A percentile compares a stretch with the other conserved stretches of the same genome.
These are phyloP conservation scores for Herpetomonas samuelpessoai DNA, from an alignment of 208 protist genomes.

Conservation along the genomic window DNA sequence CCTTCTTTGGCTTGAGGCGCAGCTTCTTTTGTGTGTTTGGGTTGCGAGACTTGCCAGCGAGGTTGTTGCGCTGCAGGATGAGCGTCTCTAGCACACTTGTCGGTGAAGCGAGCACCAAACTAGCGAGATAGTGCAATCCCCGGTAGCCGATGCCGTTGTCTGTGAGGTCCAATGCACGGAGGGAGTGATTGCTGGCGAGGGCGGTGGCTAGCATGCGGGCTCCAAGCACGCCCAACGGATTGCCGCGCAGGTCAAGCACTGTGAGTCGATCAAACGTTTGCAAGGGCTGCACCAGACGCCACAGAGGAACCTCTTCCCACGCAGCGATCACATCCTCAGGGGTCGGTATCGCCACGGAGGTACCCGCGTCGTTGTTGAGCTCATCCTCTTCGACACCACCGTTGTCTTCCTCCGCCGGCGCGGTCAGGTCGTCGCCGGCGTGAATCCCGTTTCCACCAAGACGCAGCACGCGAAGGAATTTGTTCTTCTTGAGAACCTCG, in stretches of 20 bases:
- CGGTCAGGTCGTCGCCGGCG: constrained; percentile 62
- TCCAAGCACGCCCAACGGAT: constrained; percentile 55
- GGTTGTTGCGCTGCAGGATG: constrained; percentile 43
- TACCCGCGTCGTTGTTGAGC: constrained; percentile 17
- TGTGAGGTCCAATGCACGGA: constrained; percentile 74
- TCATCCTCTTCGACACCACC: constrained; percentile 35
- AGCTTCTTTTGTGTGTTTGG: constrained; percentile 13
- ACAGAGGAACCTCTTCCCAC: constrained; percentile 76
- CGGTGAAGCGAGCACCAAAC: constrained; percentile 39
- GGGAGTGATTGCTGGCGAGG: constrained; percentile 58
- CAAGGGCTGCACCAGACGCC: constrained; percentile 68
- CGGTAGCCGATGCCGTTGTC: constrained; percentile 72
- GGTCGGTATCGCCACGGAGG: neutral
- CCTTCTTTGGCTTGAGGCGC: constrained; percentile 15
- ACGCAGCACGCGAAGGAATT: constrained; percentile 78
- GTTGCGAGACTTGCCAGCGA: constrained; percentile 18
- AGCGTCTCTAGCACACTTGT: constrained; percentile 54
- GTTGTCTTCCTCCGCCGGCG: constrained; percentile 33
- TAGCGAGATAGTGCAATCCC: constrained; percentile 70
- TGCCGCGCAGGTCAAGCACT: constrained; percentile 76
- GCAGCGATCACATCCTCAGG: constrained; percentile 13
- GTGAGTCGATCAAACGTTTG: constrained; percentile 68
- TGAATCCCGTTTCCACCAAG: constrained; percentile 79
- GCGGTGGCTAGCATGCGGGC: constrained; percentile 79
- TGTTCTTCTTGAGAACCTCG: constrained; percentile 91